phyloP scores from a whole-genome alignment of 2,329 filamentous ascomycete genomes.

The Penicillium sp. region DNA sequence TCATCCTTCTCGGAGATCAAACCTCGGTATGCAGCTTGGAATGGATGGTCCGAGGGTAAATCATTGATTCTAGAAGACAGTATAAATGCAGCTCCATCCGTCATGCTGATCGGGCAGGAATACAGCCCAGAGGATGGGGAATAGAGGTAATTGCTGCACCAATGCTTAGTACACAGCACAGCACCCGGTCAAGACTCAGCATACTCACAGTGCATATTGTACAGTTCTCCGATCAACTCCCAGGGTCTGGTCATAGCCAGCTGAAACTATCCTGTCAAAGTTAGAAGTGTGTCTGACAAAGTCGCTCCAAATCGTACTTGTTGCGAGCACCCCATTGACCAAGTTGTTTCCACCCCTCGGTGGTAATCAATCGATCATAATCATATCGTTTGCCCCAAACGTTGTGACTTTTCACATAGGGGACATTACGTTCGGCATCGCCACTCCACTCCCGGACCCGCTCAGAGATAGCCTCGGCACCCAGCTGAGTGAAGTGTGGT shows the following conservation, averaged over 20 bases:
- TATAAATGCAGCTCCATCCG: conserved; percentile 27
- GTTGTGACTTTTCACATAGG: conserved; percentile 61
- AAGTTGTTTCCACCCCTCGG: conserved; percentile 62
- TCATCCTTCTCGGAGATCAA: conserved; percentile 31
- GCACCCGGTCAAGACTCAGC: background rate
- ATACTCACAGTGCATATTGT: conserved; percentile 28
- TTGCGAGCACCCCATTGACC: conserved; percentile 37
- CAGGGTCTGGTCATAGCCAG: conserved; percentile 28
- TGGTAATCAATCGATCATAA: conserved; percentile 62
- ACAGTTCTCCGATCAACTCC: conserved; percentile 25
- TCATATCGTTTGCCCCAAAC: conserved; percentile 60
- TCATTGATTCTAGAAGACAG: conserved; percentile 14
- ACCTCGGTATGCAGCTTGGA: conserved; percentile 27
- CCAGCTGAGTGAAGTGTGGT: conserved; percentile 27
- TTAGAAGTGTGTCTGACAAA: background rate
- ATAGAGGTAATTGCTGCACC: conserved; percentile 26
- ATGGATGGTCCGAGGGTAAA: conserved; percentile 20
- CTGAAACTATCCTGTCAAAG: conserved; percentile 22
- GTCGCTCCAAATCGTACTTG: conserved; percentile 9
- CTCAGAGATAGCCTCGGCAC: conserved; percentile 35
- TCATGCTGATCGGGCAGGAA: conserved; percentile 32
- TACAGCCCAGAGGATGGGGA: conserved; percentile 29
- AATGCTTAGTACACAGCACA: background rate
- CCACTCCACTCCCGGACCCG: conserved; percentile 41
- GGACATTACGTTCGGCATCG: conserved; percentile 67